Conservation (phyloP, 2,329 filamentous ascomycete species). For the Gyromitra esculenta region DNA sequence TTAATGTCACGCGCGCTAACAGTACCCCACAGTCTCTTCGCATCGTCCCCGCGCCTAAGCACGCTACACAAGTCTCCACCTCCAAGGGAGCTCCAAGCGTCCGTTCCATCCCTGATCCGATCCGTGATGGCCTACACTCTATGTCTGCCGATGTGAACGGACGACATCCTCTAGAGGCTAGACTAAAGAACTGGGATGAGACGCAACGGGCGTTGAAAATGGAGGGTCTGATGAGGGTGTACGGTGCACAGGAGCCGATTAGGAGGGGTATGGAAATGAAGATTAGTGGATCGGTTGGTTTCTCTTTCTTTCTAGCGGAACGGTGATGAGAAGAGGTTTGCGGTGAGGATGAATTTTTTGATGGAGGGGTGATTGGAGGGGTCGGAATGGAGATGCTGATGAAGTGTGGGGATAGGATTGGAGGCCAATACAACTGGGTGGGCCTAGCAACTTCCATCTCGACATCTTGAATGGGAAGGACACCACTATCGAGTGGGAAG, state of each 20-base stretch:
- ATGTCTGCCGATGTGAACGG: conserved; percentile 69
- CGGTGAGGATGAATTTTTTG: conserved; percentile 12
- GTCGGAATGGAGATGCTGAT: conserved; percentile 25
- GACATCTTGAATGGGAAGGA: conserved; percentile 87
- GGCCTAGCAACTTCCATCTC: conserved; percentile 76
- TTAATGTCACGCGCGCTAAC: conserved; percentile 33
- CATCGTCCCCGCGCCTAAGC: conserved; percentile 76
- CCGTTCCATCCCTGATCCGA: conserved; percentile 90
- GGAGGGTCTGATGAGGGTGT: conserved; percentile 84
- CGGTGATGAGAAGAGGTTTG: background rate
- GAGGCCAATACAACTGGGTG: conserved; percentile 68
- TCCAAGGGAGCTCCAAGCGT: conserved; percentile 80
- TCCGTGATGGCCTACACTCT: conserved; percentile 75
- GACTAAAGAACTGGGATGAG: conserved; percentile 86
- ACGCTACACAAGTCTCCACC: conserved; percentile 74
- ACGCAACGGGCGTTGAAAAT: conserved; percentile 90
- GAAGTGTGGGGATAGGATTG: conserved; percentile 66
- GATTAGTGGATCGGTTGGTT: conserved; percentile 68
- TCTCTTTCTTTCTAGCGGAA: background rate
- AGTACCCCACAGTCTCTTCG: conserved; percentile 76
- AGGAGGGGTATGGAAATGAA: conserved; percentile 94
- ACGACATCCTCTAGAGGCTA: conserved; percentile 88
- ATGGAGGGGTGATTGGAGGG: conserved; percentile 14
- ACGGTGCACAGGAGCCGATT: conserved; percentile 91
- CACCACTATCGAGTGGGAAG: conserved; percentile 85